A percentile compares a stretch with the other conserved stretches of the same genome.
These are phyloP conservation scores for Talaromyces sp. DNA, from an alignment of 2,329 filamentous ascomycete species.

Conservation along the genomic window DNA sequence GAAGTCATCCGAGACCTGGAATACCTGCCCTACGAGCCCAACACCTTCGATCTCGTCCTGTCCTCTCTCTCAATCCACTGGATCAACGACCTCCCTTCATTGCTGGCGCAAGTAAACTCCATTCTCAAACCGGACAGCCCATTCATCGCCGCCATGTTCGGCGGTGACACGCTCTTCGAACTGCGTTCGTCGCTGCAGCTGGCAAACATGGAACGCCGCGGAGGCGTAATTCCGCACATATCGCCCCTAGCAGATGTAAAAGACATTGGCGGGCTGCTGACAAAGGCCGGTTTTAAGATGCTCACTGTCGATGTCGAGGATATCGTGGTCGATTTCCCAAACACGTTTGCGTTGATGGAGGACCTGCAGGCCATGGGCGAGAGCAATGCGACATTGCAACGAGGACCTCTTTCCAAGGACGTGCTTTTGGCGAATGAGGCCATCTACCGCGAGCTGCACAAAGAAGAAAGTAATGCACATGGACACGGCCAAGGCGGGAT, in stretches of 20 bases:
- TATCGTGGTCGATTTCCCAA: constrained; percentile 89
- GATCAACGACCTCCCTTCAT: constrained; percentile 90
- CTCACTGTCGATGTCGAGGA: constrained; percentile 96
- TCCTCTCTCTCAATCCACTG: constrained; percentile 89
- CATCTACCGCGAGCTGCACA: constrained; percentile 84
- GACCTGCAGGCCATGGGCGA: constrained; percentile 97
- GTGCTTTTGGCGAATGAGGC: constrained; percentile 80
- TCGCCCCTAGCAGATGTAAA: constrained; percentile 88
- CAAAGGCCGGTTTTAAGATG: constrained; percentile 87
- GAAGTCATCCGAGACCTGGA: constrained; percentile 64
- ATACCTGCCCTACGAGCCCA: constrained; percentile 66
- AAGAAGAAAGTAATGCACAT: constrained; percentile 50
- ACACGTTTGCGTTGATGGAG: constrained; percentile 83
- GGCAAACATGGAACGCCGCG: constrained; percentile 80
- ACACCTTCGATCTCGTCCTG: constrained; percentile 81
- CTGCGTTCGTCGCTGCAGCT: constrained; percentile 88
- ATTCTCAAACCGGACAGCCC: constrained; percentile 84
- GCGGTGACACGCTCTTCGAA: constrained; percentile 90
- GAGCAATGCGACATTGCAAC: constrained; percentile 78
- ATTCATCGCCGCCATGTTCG: constrained; percentile 94
- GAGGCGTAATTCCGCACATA: constrained; percentile 86
- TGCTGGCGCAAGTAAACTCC: constrained; percentile 77
- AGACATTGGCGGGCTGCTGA: constrained; percentile 81
- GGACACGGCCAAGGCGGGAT: constrained; percentile 48
- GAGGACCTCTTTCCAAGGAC: constrained; percentile 71